Conservation (phyloP, 2,329 filamentous ascomycete genomes). For the Pseudogymnoascus sp. region DNA sequence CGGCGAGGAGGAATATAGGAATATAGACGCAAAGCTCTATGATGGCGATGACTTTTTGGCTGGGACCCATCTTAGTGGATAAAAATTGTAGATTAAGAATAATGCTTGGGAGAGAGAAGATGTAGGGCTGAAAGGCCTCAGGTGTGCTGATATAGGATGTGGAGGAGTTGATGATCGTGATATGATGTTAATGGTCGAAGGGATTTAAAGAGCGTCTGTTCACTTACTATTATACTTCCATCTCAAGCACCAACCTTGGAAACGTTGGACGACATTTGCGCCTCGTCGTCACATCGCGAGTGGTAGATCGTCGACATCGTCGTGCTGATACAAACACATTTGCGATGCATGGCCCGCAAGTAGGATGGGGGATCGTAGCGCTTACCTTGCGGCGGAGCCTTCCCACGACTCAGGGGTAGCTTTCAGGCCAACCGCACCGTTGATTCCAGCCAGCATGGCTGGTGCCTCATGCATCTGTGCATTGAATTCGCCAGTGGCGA, state of each 20-base stretch:
- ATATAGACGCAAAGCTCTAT: constrained; percentile 23
- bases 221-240: not conserved
- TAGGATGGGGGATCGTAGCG: not conserved
- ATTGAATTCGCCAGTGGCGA: no score
- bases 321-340: not conserved
- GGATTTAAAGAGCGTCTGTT: not conserved
- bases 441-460: not conserved
- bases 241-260: not conserved
- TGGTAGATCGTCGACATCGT: not conserved
- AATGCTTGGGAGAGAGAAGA: not conserved
- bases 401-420: not conserved
- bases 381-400: not conserved
- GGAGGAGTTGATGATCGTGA: not conserved
- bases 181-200: not conserved
- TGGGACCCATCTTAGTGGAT: constrained; percentile 14
- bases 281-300: not conserved
- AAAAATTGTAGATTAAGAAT: not conserved
- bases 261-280: not conserved
- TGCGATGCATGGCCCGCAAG: not conserved
- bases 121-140: not conserved
- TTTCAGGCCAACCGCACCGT: not conserved
- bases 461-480: not conserved
- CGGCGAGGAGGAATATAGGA: constrained; percentile 17
- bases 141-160: not conserved
- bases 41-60: constrained; percentile 19